Conservation (phyloP, 2,329 filamentous ascomycete species). For the Aspergillus tamarii region DNA sequence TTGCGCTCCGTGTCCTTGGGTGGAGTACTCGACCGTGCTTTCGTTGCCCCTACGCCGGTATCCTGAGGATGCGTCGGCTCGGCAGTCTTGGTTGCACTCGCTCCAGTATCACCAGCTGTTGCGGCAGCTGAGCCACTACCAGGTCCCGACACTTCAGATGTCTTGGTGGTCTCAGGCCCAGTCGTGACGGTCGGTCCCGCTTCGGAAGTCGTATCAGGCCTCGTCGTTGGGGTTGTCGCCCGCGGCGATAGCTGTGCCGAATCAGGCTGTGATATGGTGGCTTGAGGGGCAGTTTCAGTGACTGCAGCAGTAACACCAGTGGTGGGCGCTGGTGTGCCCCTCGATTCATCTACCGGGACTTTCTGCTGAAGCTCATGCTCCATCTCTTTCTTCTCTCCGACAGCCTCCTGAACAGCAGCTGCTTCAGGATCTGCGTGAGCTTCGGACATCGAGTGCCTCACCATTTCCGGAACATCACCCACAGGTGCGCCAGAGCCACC, state of each 20-base stretch:
- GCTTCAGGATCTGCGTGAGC: constrained; percentile 71
- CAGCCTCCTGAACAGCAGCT: constrained; percentile 67
- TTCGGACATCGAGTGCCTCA: constrained; percentile 49
- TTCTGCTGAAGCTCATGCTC: constrained; percentile 72
- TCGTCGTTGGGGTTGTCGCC: constrained; percentile 13
- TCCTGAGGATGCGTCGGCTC: constrained; percentile 6
- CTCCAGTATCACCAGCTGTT: constrained; percentile 12
- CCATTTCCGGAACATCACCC: constrained; percentile 46
- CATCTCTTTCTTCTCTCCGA: constrained; percentile 73
- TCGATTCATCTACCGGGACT: constrained; percentile 38
- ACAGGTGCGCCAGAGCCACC: constrained; percentile 21
- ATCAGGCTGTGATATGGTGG: constrained; percentile 20
- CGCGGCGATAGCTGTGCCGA: constrained; percentile 26
- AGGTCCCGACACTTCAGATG: constrained; percentile 23
- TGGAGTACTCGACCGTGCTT: background rate
- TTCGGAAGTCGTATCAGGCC: background rate
- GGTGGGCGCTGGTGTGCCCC: constrained; percentile 46
- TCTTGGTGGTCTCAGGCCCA: constrained; percentile 25
- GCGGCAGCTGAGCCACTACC: constrained; percentile 4
- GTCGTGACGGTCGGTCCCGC: constrained; percentile 17
- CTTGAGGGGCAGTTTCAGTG: constrained; percentile 40
- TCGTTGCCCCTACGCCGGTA: background rate
- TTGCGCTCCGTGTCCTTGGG: constrained; percentile 35
- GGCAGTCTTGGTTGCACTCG: constrained; percentile 21
- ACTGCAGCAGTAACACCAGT: constrained; percentile 39